Evolutionary conservation across 2,329 filamentous ascomycete genomes (phyloP).

Genomic region (Xylariaceae sp.): DNA sequence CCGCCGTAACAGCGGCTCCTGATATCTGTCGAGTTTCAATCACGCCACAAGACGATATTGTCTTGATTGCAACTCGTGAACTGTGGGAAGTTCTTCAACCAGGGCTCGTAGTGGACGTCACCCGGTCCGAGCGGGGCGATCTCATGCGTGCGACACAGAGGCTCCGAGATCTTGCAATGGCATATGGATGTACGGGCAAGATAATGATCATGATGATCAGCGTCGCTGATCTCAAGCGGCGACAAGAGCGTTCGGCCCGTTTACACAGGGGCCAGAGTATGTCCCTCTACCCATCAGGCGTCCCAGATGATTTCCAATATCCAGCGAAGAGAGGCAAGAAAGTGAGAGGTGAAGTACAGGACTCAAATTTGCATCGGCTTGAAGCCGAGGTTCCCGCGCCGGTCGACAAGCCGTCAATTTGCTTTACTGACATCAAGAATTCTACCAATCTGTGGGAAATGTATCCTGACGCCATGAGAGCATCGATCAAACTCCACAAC

Average conservation of each 20-base stretch:
- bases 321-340: slow-evolving; percentile 61
- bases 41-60: slow-evolving; percentile 87
- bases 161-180: slow-evolving; percentile 89
- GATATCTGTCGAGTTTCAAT: slow-evolving; percentile 76
- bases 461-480: slow-evolving; percentile 91
- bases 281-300: slow-evolving; percentile 75
- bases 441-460: slow-evolving; percentile 96
- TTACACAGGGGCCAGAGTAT: slow-evolving; percentile 76
- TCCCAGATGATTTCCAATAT: slow-evolving; percentile 69
- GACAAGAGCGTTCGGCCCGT: slow-evolving; percentile 66
- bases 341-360: slow-evolving; percentile 63
- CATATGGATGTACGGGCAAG: slow-evolving; percentile 89
- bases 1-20: slow-evolving; percentile 87
- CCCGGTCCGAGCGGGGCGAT: slow-evolving; percentile 79
- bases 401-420: slow-evolving; percentile 84
- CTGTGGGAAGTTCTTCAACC: slow-evolving; percentile 93
- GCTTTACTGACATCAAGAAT: slow-evolving; percentile 99
- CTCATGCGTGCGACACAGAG: slow-evolving; percentile 95
- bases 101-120: slow-evolving; percentile 88
- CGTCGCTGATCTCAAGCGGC: slow-evolving; percentile 83
- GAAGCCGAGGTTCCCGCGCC: slow-evolving; percentile 90
- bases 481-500: slow-evolving; percentile 96
- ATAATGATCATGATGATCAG: slow-evolving; percentile 99
- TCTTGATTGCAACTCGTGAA: slow-evolving; percentile 85
- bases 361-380: slow-evolving; percentile 82